phyloP scores from a whole-genome alignment of 352 stramenopile genomes.

The Phytopythium litorale region DNA sequence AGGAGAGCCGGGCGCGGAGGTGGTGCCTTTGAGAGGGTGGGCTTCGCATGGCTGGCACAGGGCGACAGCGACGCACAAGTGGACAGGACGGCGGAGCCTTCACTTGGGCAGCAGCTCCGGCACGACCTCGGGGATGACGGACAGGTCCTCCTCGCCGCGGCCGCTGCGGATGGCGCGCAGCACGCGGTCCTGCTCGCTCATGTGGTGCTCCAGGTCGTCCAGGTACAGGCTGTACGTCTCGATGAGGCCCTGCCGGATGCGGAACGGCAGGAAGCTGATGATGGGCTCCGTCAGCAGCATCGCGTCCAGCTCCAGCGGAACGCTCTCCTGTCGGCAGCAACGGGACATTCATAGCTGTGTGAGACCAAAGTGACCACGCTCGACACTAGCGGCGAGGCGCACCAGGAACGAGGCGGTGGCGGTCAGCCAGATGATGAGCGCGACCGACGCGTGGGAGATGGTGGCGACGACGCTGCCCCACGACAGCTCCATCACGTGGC shows the following conservation, averaged over 20 bases:
- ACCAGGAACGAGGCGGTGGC: constrained; percentile 84
- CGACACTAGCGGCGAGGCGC: constrained; percentile 2
- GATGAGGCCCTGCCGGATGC: constrained; percentile 84
- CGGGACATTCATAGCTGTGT: too few species aligned
- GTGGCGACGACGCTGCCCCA: constrained; percentile 82
- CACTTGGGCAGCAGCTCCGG: constrained; percentile 9
- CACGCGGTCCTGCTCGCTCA: constrained; percentile 78
- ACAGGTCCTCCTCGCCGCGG: constrained; percentile 20
- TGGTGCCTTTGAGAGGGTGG: not conserved
- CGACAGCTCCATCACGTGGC: constrained; percentile 84
- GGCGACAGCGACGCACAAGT: not conserved
- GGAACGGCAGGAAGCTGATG: constrained; percentile 73
- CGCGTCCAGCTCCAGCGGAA: constrained; percentile 80
- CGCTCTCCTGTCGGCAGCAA: constrained; percentile 53
- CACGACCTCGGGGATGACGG: constrained; percentile 17
- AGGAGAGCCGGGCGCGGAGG: not conserved
- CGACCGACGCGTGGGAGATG: constrained; percentile 76
- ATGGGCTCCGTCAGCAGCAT: constrained; percentile 84
- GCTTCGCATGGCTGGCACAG: not conserved
- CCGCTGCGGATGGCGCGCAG: constrained; percentile 73
- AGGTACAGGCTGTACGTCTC: constrained; percentile 87
- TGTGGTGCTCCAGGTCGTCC: constrained; percentile 83
- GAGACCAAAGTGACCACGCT: not conserved
- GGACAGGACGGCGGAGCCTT: not conserved
- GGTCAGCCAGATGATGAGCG: constrained; percentile 82